Evolutionary conservation across 148 eudicot species (phyloP).

Genomic region (Talinum fruticosum): DNA sequence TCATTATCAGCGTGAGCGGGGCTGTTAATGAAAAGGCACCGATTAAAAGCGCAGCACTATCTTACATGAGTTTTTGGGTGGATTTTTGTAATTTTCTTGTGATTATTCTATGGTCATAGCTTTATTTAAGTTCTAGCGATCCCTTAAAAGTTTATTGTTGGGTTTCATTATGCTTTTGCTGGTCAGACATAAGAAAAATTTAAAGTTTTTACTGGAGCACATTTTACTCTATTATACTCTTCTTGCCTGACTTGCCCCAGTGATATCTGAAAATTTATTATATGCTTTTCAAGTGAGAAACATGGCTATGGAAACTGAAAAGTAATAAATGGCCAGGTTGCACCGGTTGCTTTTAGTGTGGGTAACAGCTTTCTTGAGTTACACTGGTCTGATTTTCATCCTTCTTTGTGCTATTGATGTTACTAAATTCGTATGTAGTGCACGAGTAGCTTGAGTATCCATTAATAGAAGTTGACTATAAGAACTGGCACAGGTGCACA

Average conservation of each 20-base stretch:
- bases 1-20: neutral
- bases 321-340: neutral
- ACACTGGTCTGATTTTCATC: neutral
- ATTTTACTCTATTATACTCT: neutral
- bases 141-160: neutral
- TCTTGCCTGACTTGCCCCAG: neutral
- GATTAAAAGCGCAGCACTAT: neutral
- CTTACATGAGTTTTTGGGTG: neutral
- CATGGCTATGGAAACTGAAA: neutral
- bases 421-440: neutral
- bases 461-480: neutral
- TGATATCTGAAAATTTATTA: neutral
- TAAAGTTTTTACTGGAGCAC: neutral
- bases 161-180: neutral
- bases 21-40: neutral
- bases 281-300: neutral
- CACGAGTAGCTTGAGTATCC: neutral
- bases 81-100: neutral
- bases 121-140: neutral
- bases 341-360: neutral
- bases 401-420: neutral
- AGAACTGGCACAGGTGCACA: conserved; percentile 4
- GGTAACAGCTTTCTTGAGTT: neutral
- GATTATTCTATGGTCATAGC: neutral
- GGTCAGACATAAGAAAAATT: no score